Evolutionary conservation across 1,284 basidiomycete species (phyloP).

Genomic region (Rhodotorula mucilaginosa): DNA sequence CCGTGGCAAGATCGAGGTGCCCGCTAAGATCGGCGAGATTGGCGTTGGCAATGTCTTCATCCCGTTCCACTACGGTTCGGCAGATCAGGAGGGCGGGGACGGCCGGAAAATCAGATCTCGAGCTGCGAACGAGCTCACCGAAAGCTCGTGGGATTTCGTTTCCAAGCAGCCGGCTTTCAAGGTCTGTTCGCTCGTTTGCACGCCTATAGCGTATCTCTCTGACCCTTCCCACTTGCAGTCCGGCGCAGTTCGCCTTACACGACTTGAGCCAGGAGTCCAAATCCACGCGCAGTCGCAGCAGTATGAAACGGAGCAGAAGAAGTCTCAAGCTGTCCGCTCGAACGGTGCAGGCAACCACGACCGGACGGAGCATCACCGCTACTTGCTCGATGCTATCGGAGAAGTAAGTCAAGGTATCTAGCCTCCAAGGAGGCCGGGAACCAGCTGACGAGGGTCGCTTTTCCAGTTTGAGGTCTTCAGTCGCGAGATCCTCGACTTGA

Average conservation of each 20-base stretch:
- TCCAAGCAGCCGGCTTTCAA: constrained; percentile 21
- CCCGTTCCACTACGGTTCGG: constrained; percentile 19
- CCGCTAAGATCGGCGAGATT: constrained; percentile 19
- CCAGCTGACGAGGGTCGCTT: background rate
- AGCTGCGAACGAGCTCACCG: constrained; percentile 13
- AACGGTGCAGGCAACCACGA: background rate
- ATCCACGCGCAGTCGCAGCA: constrained; percentile 12
- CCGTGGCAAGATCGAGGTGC: constrained; percentile 8
- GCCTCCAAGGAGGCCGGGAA: background rate
- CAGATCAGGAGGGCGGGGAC: constrained; percentile 7
- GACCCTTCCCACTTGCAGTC: background rate
- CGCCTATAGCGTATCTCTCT: background rate
- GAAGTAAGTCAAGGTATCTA: background rate
- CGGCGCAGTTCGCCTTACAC: constrained; percentile 11
- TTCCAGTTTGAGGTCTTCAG: constrained; percentile 6
- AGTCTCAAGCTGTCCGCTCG: background rate
- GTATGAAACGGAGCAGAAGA: constrained; percentile 8
- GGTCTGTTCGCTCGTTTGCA: background rate
- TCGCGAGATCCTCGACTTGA: constrained; percentile 4
- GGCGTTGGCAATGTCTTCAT: constrained; percentile 15
- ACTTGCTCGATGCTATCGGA: constrained; percentile 10
- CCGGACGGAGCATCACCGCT: constrained; percentile 7
- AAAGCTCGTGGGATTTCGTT: constrained; percentile 11
- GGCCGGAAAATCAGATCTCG: constrained; percentile 6
- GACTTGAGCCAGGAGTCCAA: constrained; percentile 10